Conservation (phyloP, 2,329 filamentous ascomycete genomes). For the Ophiostoma novo-ulmi region DNA sequence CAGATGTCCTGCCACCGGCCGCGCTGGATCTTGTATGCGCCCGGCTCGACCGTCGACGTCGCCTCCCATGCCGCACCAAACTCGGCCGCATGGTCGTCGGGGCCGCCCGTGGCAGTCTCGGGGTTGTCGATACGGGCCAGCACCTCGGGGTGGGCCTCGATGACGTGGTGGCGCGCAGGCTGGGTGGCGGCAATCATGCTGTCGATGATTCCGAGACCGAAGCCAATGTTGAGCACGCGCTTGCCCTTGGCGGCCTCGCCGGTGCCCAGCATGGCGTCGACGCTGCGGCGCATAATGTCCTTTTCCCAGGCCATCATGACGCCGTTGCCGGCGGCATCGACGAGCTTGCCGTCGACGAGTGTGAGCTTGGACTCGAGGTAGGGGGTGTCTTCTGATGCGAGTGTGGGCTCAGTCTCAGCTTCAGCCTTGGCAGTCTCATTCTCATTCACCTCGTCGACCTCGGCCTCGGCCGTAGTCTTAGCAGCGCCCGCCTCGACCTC, state of each 20-base stretch:
- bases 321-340: constrained; percentile 71
- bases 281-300: constrained; percentile 75
- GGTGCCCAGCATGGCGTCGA: constrained; percentile 59
- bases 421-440: constrained; percentile 28
- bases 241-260: constrained; percentile 43
- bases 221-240: constrained; percentile 77
- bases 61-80: constrained; percentile 55
- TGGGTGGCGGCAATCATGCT: constrained; percentile 63
- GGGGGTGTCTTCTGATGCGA: constrained; percentile 35
- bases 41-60: constrained; percentile 48
- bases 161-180: constrained; percentile 71
- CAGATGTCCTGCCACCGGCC: constrained; percentile 80
- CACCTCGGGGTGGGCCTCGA: constrained; percentile 78
- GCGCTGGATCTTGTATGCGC: constrained; percentile 66
- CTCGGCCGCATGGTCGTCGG: constrained; percentile 36
- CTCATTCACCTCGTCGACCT: constrained; percentile 33
- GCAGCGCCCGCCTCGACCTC: constrained; percentile 26
- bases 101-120: constrained; percentile 34
- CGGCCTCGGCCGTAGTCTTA: constrained; percentile 24
- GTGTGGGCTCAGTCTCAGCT: constrained; percentile 39
- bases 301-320: constrained; percentile 96
- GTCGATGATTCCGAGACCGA: constrained; percentile 88
- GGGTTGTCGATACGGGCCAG: constrained; percentile 56
- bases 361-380: constrained; percentile 65
- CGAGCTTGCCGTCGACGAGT: constrained; percentile 60